phyloP scores from a whole-genome alignment of 495 filamentous ascomycete genomes.

The Oleoguttula mirabilis region DNA sequence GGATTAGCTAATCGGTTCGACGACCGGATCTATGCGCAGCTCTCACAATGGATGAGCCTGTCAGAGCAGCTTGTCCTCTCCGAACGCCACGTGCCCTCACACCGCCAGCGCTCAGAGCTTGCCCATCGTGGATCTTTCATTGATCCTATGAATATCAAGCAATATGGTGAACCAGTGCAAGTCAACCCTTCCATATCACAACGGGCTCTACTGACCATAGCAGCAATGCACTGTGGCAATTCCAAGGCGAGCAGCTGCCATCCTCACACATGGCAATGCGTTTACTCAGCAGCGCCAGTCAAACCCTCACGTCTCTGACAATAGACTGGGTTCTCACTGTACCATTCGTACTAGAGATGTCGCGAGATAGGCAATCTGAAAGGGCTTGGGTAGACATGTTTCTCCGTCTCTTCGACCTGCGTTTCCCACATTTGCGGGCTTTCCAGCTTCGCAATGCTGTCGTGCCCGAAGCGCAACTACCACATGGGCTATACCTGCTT shows the following conservation, averaged over 20 bases:
- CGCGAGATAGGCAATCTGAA: neutral
- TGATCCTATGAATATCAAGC: too few relatives aligned
- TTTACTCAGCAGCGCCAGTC: slow-evolving; percentile 11
- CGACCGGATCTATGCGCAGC: neutral
- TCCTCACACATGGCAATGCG: neutral
- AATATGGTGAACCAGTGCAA: too few relatives aligned
- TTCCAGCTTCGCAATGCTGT: slow-evolving; percentile 28
- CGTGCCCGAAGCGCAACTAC: slow-evolving; percentile 12
- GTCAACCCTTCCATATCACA: too few relatives aligned
- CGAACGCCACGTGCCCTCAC: neutral
- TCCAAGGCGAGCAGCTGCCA: slow-evolving; percentile 2
- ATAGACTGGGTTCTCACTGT: slow-evolving; percentile 26
- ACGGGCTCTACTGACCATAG: too few relatives aligned
- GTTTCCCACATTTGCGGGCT: slow-evolving; percentile 24
- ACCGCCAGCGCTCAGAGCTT: too few relatives aligned
- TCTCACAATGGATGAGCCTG: neutral
- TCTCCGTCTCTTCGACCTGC: slow-evolving; percentile 11
- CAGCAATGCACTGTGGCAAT: too few relatives aligned
- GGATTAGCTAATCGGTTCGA: neutral
- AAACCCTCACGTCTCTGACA: slow-evolving; percentile 22
- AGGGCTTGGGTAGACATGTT: slow-evolving; percentile 3
- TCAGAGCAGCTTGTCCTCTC: neutral
- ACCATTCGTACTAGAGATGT: neutral
- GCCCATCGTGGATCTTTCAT: too few relatives aligned
- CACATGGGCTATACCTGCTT: slow-evolving; percentile 19